phyloP scores from a whole-genome alignment of 1,284 basidiomycete species.

The Rhodotorula sp. region DNA sequence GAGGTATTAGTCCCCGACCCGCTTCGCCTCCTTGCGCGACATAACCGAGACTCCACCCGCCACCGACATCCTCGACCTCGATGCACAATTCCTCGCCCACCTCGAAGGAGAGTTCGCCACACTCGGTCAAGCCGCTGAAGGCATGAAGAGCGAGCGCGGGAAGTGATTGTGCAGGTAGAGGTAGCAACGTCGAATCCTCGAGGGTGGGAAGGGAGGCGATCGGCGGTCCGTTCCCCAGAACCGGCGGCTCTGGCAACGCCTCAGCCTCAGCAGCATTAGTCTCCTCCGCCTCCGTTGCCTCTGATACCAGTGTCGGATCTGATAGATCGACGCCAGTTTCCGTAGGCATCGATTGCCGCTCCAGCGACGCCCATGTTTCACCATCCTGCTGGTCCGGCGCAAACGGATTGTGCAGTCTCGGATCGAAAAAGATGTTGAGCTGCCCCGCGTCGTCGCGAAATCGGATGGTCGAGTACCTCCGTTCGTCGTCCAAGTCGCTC shows the following conservation, averaged over 20 bases:
- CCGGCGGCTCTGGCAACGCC: no score
- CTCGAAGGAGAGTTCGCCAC: slow-evolving; percentile 58
- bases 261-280: no score
- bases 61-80: slow-evolving; percentile 62
- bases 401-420: slow-evolving; percentile 26
- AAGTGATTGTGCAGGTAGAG: not conserved
- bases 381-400: not conserved
- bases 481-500: not conserved
- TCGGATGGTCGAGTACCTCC: slow-evolving; percentile 14
- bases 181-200: not conserved
- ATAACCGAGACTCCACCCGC: slow-evolving; percentile 67
- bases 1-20: slow-evolving; percentile 66
- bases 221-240: no score
- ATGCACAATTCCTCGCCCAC: slow-evolving; percentile 61
- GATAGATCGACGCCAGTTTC: no score
- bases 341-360: not conserved
- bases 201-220: not conserved
- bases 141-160: slow-evolving; percentile 58
- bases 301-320: no score
- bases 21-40: slow-evolving; percentile 56
- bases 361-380: no score
- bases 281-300: no score
- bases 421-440: slow-evolving; percentile 29
- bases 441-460: not conserved
- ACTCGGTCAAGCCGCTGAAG: slow-evolving; percentile 69